Base-by-base conservation (phyloP, 2,329 filamentous ascomycete species). In the Fusarium nanum region DNA sequence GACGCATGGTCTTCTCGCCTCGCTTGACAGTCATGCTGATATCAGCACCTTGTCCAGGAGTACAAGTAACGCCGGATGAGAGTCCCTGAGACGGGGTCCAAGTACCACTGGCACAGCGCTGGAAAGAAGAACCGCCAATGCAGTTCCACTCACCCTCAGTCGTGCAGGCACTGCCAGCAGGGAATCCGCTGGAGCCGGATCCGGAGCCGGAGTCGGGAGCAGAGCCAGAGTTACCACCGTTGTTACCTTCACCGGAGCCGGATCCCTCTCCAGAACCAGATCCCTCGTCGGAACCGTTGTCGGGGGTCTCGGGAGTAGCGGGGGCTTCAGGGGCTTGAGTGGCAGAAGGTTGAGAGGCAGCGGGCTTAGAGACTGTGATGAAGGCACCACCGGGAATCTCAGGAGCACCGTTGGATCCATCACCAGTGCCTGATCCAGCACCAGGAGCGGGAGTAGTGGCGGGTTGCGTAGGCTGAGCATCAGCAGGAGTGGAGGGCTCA, bases 81-180 rank as follows among this genome's bases (percentile, higher is more conserved):
- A 88, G 71, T 0, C 67, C 44, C 63, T 82, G 81, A 4, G 76
- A 58, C 0, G 77, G 72, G 4, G 85, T 85, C 87, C 87, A 89
- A 0, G 69, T 40, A 11, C 87, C 86, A 4, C 82, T 83, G 10
- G 82, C 87, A 61, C 87, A 89, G 49, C 85, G 85, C 76, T 88
- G 86, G 82, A 83, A 89, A 1, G 82, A 81, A 2, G 74, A 78
- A 16, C 85, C 85, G 0, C 75, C 78, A 9, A 88, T 78, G 68
- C 87, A 89, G 80, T 87, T 87, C 83, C 84, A 89, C 13, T 76
- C 74, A 2, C 86, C 87, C 47, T 87, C 85, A 2, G 68, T 48
- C 10, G 81, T 71, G 76, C 86, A 88, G 1, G 83, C 78, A 20
- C 82, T 76, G 40, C 85, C 85, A 8, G 76, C 78, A 3, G 83